phyloP scores from a whole-genome alignment of 495 filamentous ascomycete species.

The Aspergillus conjunctus region DNA sequence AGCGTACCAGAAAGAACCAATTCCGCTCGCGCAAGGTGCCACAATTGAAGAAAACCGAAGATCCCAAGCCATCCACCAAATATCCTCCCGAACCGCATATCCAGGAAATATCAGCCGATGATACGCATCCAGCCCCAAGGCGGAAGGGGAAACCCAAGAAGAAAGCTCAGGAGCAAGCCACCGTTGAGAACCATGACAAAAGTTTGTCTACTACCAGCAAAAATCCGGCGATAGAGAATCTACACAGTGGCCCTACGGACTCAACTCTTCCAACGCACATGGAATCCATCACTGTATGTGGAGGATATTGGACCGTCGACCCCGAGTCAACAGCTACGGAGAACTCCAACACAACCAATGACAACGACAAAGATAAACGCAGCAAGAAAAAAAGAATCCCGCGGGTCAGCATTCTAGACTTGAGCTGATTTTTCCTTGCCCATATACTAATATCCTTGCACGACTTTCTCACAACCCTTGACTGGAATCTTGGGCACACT shows the following conservation, averaged over 20 bases:
- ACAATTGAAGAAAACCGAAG: not conserved
- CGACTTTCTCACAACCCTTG: not conserved
- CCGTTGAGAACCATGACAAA: not conserved
- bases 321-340: conserved; percentile 11
- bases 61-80: not conserved
- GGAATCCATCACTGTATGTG: conserved; percentile 32
- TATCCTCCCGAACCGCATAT: not conserved
- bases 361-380: conserved; percentile 12
- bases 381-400: conserved; percentile 38
- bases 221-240: not conserved
- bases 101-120: not conserved
- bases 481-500: too few relatives aligned
- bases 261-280: conserved; percentile 21
- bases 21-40: not conserved
- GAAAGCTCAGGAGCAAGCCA: not conserved
- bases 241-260: not conserved
- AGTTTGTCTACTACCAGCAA: too few relatives aligned
- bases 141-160: not conserved
- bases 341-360: not conserved
- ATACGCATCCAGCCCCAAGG: not conserved
- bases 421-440: conserved; percentile 28
- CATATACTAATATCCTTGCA: not conserved
- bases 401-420: conserved; percentile 44
- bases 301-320: conserved; percentile 43
- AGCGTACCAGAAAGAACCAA: conserved; percentile 9